These are phyloP conservation scores for Kurtzmaniella quercitrusa DNA, from an alignment of 1,139 yeast species.

Conservation along the genomic window DNA sequence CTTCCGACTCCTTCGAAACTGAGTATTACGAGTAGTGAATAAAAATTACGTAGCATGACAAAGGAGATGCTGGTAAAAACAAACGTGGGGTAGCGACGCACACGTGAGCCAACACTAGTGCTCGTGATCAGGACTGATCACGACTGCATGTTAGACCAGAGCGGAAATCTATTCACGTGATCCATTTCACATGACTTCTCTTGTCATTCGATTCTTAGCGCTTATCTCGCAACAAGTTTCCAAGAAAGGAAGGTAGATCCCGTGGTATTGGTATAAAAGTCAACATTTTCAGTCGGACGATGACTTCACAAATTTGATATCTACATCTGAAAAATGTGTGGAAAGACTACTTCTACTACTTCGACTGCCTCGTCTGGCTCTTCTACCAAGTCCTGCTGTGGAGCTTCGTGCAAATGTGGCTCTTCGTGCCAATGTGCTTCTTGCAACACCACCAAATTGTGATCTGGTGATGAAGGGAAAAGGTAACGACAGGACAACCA, in stretches of 20 bases:
- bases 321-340: constrained; percentile 17
- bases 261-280: not conserved
- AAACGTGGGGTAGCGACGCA: no score
- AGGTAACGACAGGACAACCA: no score
- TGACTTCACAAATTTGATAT: not conserved
- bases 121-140: no score
- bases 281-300: not conserved
- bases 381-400: constrained; percentile 24
- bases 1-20: no score
- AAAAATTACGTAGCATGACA: no score
- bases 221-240: constrained; percentile 3
- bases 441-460: constrained; percentile 40
- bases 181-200: no score
- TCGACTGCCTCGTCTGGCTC: constrained; percentile 13
- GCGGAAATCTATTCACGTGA: no score
- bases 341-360: constrained; percentile 14
- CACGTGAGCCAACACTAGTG: no score
- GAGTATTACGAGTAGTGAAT: no score
- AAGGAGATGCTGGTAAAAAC: no score
- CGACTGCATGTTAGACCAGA: no score
- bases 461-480: constrained; percentile 3
- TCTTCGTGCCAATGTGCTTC: constrained; percentile 36
- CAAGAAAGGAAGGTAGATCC: constrained; percentile 2
- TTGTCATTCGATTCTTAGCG: not conserved
- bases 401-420: constrained; percentile 41